Evolutionary conservation across 2,329 filamentous ascomycete genomes (phyloP), one percentile per base, ranked within the genome.

Genomic region (Pezicula radicicola): DNA sequence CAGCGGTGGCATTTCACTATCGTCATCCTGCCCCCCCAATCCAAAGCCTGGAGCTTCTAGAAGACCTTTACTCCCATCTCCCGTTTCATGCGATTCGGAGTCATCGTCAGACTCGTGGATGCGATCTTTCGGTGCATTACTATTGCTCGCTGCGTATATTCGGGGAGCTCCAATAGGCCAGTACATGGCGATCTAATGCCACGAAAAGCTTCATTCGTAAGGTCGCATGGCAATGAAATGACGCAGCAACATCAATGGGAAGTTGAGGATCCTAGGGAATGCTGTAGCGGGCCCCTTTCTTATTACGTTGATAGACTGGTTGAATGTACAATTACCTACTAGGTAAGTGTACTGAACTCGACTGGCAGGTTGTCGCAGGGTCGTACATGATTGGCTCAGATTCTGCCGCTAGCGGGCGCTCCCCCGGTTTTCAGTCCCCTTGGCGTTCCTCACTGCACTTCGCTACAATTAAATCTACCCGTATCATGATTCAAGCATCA

Each of bases 101-200:
- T 86, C 85, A 74, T 89, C 81, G 60, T 85, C 78, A 49, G 79
- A 81, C 55, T 82, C 71, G 56, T 78, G 72, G 52, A 77, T 67
- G 55, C 74, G 77, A 59, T 76, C 70, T 51, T 72, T 70, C 50
- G 76, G 70, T 60, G 76, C 71, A 68, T 78, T 78, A 66, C 80
- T 81, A 72, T 83, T 89, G 74, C 79, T 88, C 63, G 88, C 88
- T 66, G 89, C 86, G 75, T 90, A 93, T 69, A 92, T 85, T 69
- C 86, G 85, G 67, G 90, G 89, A 68, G 89, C 89, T 70, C 88
- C 89, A 70, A 91, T 83, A 66, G 90, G 90, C 90, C 90, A 95
- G 80, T 95, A 95, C 90, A 94, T 95, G 78, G 74, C 77, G 66
- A 55, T 57, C 56, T 59, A 61, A 58, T 63, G 52, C 60, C 53